These are phyloP conservation scores for Hymenoscyphus fructigenus DNA, from an alignment of 2,329 filamentous ascomycete species.

Conservation along the genomic window DNA sequence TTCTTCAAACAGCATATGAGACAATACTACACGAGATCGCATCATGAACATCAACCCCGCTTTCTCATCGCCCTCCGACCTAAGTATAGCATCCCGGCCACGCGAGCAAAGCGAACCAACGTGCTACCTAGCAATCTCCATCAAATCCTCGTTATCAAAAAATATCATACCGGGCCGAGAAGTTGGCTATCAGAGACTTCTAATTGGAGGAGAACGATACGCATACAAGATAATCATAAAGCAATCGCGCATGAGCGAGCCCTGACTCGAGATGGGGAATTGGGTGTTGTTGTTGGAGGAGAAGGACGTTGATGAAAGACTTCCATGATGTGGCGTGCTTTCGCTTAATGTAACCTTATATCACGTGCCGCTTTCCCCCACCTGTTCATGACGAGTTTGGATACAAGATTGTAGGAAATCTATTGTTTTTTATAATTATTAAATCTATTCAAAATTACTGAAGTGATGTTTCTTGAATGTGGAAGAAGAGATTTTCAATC, in stretches of 20 bases:
- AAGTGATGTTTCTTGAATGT: too few species aligned
- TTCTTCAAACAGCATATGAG: background rate
- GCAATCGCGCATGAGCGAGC: background rate
- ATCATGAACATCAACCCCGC: background rate
- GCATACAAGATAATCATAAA: background rate
- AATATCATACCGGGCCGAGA: background rate
- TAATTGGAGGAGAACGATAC: background rate
- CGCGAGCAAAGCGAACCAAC: background rate
- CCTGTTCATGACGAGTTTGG: background rate
- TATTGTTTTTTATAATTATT: too few species aligned
- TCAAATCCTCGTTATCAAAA: too few species aligned
- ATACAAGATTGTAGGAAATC: too few species aligned
- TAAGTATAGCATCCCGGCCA: background rate
- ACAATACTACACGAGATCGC: background rate
- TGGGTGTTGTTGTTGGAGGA: background rate
- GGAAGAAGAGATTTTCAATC: too few species aligned
- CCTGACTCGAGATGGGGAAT: background rate
- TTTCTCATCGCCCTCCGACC: background rate
- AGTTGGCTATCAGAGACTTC: background rate
- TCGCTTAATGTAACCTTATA: conserved; percentile 4
- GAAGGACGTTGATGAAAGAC: conserved; percentile 6
- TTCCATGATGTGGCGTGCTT: conserved; percentile 9
- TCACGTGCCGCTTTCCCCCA: background rate
- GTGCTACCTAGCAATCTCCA: background rate
- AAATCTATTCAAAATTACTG: too few species aligned